Percentiles rank a stretch among this genome's conserved stretches.
These are phyloP conservation scores for Fusarium transvaalense DNA, from an alignment of 2,329 filamentous ascomycete genomes.

Conservation along the genomic window DNA sequence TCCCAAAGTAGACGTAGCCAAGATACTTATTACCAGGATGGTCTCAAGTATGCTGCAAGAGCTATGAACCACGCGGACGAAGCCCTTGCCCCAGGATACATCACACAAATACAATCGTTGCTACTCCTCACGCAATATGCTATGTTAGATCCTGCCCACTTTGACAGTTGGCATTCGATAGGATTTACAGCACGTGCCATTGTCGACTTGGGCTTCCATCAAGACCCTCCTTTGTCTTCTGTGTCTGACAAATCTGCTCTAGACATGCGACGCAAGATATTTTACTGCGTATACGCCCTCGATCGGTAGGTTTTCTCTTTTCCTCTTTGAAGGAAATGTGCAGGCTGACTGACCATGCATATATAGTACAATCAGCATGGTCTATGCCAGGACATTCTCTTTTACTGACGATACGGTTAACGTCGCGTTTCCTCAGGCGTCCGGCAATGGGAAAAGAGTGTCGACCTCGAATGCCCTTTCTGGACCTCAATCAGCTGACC, in stretches of 20 bases:
- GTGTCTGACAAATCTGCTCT: conserved; percentile 76
- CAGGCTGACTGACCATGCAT: conserved; percentile 46
- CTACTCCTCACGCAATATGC: conserved; percentile 89
- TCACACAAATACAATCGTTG: conserved; percentile 87
- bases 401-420: conserved; percentile 91
- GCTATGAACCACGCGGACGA: conserved; percentile 84
- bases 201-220: conserved; percentile 91
- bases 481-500: conserved; percentile 68
- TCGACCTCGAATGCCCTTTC: conserved; percentile 58
- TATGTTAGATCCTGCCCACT: conserved; percentile 89
- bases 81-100: conserved; percentile 86
- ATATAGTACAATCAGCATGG: conserved; percentile 84
- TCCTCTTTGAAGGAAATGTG: not conserved
- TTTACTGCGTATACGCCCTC: conserved; percentile 90
- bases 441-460: conserved; percentile 58
- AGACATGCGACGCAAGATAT: conserved; percentile 84
- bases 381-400: conserved; percentile 88
- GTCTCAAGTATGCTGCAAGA: conserved; percentile 67
- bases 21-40: conserved; percentile 71
- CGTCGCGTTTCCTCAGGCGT: conserved; percentile 77
- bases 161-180: conserved; percentile 93
- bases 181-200: conserved; percentile 90
- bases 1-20: conserved; percentile 78
- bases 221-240: conserved; percentile 83
- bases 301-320: conserved; percentile 73